Evolutionary conservation across 805 yeast genomes (phyloP).

Genomic region (Lachancea meyersii): DNA sequence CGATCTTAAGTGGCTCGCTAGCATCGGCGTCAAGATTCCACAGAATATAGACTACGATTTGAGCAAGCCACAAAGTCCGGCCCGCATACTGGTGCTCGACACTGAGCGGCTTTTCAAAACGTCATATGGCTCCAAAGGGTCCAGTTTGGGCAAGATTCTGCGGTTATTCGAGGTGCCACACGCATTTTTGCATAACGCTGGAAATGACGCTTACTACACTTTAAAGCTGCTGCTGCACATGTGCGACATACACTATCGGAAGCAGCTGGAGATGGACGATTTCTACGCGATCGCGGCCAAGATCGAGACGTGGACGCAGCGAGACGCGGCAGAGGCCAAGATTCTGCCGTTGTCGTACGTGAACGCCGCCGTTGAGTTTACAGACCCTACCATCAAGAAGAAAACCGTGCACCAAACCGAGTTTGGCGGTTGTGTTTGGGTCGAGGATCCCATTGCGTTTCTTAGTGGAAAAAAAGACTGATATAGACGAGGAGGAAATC

Average conservation of each 20-base stretch:
- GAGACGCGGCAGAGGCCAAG: slow-evolving; percentile 22
- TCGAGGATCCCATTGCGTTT: slow-evolving; percentile 17
- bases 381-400: slow-evolving; percentile 7
- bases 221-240: slow-evolving; percentile 44
- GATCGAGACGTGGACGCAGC: slow-evolving; percentile 17
- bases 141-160: slow-evolving; percentile 42
- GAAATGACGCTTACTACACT: slow-evolving; percentile 64
- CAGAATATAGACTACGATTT: slow-evolving; percentile 11
- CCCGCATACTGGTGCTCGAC: slow-evolving; percentile 34
- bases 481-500: background rate
- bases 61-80: background rate
- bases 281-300: slow-evolving; percentile 15
- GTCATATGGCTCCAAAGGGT: slow-evolving; percentile 38
- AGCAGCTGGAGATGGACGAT: slow-evolving; percentile 23
- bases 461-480: background rate
- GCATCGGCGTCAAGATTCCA: slow-evolving; percentile 45
- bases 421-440: slow-evolving; percentile 29
- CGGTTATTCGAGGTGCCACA: slow-evolving; percentile 47
- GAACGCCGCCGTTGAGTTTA: slow-evolving; percentile 15
- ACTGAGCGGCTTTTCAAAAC: slow-evolving; percentile 41
- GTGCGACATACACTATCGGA: slow-evolving; percentile 39
- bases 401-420: slow-evolving; percentile 28
- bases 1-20: slow-evolving; percentile 47
- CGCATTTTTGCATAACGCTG: slow-evolving; percentile 61
- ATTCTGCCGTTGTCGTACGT: slow-evolving; percentile 28